Percentiles rank a stretch among this genome's conserved stretches.
These are phyloP conservation scores for Tulasnella sp. DNA, from an alignment of 768 basidiomycete species.

Conservation along the genomic window DNA sequence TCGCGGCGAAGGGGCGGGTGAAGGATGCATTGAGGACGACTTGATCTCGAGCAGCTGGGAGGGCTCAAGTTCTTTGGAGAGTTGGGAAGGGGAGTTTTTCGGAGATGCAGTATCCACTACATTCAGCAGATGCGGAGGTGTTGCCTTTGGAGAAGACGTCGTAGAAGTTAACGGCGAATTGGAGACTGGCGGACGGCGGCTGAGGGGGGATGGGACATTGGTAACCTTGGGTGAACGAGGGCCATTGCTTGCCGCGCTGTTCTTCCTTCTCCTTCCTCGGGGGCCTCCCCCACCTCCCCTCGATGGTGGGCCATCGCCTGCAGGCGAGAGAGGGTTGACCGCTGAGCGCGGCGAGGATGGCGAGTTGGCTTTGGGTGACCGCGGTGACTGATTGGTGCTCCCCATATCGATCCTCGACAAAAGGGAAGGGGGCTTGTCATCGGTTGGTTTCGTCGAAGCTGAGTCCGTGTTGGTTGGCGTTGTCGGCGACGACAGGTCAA, in stretches of 20 bases:
- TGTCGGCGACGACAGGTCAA: not conserved
- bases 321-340: not conserved
- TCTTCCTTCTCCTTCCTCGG: not conserved
- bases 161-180: not conserved
- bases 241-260: not conserved
- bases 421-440: constrained; percentile 17
- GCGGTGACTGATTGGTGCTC: not conserved
- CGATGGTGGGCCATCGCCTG: not conserved
- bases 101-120: not conserved
- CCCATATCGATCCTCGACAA: constrained; percentile 14
- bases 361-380: not conserved
- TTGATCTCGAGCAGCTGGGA: not conserved
- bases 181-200: not conserved
- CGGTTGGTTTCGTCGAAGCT: not conserved
- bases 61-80: constrained; percentile 6
- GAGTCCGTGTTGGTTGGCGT: not conserved
- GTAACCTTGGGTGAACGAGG: not conserved
- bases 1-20: constrained; percentile 21
- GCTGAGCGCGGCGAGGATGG: constrained; percentile 4
- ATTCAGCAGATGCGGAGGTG: not conserved
- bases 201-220: not conserved
- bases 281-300: not conserved
- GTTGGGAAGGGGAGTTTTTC: not conserved
- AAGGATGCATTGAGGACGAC: not conserved
- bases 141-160: not conserved